Evolutionary conservation across 129 eudicot genomes (phyloP), one percentile per base, ranked within the genome.

Genomic region (Chrysanthemum lavandulifolium): DNA sequence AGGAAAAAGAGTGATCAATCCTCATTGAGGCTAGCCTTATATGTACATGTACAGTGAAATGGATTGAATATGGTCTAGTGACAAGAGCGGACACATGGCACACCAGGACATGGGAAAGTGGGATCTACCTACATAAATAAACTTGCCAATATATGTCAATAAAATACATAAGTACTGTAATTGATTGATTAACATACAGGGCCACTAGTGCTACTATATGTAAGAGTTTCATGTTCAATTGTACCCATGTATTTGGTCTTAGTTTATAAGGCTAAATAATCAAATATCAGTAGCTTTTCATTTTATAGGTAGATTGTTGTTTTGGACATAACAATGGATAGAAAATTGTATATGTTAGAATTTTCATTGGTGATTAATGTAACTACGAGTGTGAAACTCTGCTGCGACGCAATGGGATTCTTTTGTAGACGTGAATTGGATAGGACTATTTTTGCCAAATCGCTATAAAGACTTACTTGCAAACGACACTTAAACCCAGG

Each of bases 41-140:
- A 65, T 33, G 19, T 65, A 5, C 19, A 61, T 13, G 11, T 2
- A 43, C 4, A 33, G 16, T 43, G 9, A 43, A 23, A 43, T 14
- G 13, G 25, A 65, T 2, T 12, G 18, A 67, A 48, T 67, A 10
- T 67, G 49, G 27, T 54, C 13, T 54, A 65, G 13, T 36, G 16
- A 23, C 48, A 55, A 21, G 12, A 27, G 15, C 31, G 19, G 63
- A 76, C 70, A 69, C 69, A 8, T 76, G 81, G 64, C 81, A 76
- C 61, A 54, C 18, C 63, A 76, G 55, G 80, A 68, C 69, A 68
- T 68, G 75, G 55, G 55, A 33, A 76, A 59, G 69, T 8, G 80
- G 75, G 69, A 50, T 69, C 74, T 9, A 76, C 80, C 36, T 58
- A 48, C 53, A 57, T 57, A 55, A 67, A 76, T 75, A 27, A 68